Evolutionary conservation across 257 asterid species (phyloP), one percentile per base, ranked within the genome.

Genomic region (Penstemon newberryi): DNA sequence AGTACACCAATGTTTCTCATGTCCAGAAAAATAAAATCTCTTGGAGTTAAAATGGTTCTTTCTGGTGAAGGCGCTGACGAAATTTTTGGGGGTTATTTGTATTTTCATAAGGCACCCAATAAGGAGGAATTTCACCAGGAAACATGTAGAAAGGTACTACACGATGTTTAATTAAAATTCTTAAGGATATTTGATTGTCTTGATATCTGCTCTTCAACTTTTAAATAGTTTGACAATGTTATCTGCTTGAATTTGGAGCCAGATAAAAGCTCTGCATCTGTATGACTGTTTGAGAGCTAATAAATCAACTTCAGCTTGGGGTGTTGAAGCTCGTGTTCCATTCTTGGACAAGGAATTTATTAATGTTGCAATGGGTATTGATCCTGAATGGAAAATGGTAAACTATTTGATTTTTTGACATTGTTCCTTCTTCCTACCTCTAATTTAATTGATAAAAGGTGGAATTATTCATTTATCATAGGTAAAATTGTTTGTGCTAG

Each of bases 41-140:
- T 94, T 72, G 98, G 98, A 67, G 98, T 94, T 67, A 94, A 94
- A 79, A 87, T 94, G 99, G 99, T 91, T 79, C 82, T 94, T 61
- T 94, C 99, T 65, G 98, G 99, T 71, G 99, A 94, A 94, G 99
- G 99, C 60, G 83, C 98, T 54, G 99, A 94, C 75, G 99, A 94
- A 75, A 91, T 94, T 13, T 94, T 91, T 82, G 99, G 99, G 58
- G 99, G 99, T 65, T 93, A 90, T 86, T 79, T 93, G 79, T 91
- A 91, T 70, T 91, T 91, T 78, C 99, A 93, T 70, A 93, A 93
- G 87, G 99, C 99, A 42, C 99, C 99, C 37, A 88, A 88, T 85
- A 94, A 91, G 81, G 92, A 85, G 73, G 99, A 91, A 83, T 75
- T 94, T 63, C 99, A 94, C 79, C 77, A 82, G 77, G 99, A 94